phyloP scores from a whole-genome alignment of 352 stramenopile genomes.

The Thalassiosira hispida region DNA sequence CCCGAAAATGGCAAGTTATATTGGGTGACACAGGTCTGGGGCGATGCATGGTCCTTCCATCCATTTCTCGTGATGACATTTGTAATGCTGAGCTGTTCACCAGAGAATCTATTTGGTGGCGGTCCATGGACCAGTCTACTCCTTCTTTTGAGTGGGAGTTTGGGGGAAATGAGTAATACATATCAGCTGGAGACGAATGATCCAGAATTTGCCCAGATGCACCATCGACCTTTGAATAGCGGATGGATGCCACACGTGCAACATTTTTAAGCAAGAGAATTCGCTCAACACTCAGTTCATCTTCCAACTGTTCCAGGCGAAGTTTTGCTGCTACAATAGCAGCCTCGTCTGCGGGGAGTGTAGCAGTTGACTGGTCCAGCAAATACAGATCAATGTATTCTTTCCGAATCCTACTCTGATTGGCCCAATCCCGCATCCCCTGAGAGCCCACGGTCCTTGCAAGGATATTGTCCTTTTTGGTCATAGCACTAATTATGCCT shows the following conservation, averaged over 20 bases:
- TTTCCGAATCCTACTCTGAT: constrained; percentile 64
- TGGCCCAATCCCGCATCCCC: constrained; percentile 61
- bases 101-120: neutral
- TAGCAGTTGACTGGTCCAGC: constrained; percentile 23
- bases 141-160: constrained; percentile 12
- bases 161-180: constrained; percentile 28
- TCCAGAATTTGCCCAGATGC: neutral
- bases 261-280: constrained; percentile 77
- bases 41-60: neutral
- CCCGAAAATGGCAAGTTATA: neutral
- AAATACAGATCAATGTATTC: constrained; percentile 82
- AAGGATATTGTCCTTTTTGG: constrained; percentile 9
- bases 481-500: neutral
- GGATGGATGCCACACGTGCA: constrained; percentile 42
- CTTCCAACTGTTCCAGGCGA: constrained; percentile 71
- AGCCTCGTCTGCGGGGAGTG: constrained; percentile 12
- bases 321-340: constrained; percentile 41
- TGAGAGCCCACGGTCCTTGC: neutral
- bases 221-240: neutral
- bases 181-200: constrained; percentile 17
- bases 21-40: neutral
- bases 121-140: neutral
- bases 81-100: neutral
- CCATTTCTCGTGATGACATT: neutral
- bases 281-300: constrained; percentile 75